A percentile compares a stretch with the other conserved stretches of the same genome.
phyloP scores from a whole-genome alignment of 257 asterid species.

The Solanum megistacrolobum region DNA sequence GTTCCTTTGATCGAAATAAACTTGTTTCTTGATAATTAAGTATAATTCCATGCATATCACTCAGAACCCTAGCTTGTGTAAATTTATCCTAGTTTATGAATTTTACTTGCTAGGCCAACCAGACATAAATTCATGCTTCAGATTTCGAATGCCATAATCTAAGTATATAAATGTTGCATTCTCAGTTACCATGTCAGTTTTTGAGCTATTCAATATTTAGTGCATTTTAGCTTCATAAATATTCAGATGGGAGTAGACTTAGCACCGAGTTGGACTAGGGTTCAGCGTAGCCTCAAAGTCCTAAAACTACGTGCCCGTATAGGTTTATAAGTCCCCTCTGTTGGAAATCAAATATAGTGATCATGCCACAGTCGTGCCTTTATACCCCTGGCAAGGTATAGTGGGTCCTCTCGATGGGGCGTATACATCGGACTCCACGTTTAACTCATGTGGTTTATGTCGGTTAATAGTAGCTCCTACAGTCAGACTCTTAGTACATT shows the following conservation, averaged over 20 bases:
- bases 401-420: not conserved
- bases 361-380: not conserved
- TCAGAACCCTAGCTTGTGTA: not conserved
- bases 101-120: not conserved
- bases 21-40: not conserved
- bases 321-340: not conserved
- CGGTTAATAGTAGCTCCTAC: not conserved
- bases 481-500: not conserved
- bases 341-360: not conserved
- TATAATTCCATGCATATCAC: not conserved
- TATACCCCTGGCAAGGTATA: not conserved
- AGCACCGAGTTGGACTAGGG: not conserved
- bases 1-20: too few relatives aligned
- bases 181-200: not conserved
- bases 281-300: not conserved
- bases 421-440: not conserved
- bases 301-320: too few relatives aligned
- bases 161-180: not conserved
- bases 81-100: not conserved
- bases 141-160: not conserved
- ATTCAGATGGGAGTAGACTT: not conserved
- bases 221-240: not conserved
- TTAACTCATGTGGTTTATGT: not conserved
- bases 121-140: not conserved
- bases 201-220: too few relatives aligned